Evolutionary conservation across 148 eudicot species (phyloP).

Genomic region (Bassia scoparia): DNA sequence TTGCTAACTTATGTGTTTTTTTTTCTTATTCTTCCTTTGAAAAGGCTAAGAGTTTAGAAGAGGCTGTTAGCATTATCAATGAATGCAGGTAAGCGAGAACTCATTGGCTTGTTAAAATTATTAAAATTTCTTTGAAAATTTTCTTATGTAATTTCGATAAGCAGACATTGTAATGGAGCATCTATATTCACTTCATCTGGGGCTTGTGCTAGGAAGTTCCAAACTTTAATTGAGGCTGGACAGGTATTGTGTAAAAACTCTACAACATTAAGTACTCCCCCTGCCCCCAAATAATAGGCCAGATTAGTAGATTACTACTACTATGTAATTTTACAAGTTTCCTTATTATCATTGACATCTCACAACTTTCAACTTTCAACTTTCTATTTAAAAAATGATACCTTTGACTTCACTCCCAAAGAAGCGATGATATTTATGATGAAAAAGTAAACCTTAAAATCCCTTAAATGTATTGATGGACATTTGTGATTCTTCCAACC

Average conservation of each 20-base stretch:
- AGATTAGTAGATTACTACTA: not conserved
- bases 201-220: constrained; percentile 60
- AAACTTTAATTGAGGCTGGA: constrained; percentile 50
- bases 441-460: not conserved
- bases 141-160: constrained; percentile 17
- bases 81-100: constrained; percentile 40
- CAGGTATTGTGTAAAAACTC: constrained; percentile 37
- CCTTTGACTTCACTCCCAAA: not conserved
- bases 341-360: no score
- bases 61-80: constrained; percentile 56
- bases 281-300: not conserved
- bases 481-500: not conserved
- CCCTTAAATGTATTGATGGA: no score
- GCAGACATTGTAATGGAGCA: constrained; percentile 56
- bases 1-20: not conserved
- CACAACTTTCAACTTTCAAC: no score
- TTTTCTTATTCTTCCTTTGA: not conserved
- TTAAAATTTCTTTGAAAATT: not conserved
- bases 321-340: not conserved
- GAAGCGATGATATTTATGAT: not conserved
- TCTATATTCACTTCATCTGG: constrained; percentile 63
- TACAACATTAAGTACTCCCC: not conserved
- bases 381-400: not conserved
- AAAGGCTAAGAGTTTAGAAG: constrained; percentile 61
- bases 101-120: constrained; percentile 4